These are phyloP conservation scores for Linderina pennispora DNA, from an alignment of 192 early-diverging fungal genomes.

Conservation along the genomic window DNA sequence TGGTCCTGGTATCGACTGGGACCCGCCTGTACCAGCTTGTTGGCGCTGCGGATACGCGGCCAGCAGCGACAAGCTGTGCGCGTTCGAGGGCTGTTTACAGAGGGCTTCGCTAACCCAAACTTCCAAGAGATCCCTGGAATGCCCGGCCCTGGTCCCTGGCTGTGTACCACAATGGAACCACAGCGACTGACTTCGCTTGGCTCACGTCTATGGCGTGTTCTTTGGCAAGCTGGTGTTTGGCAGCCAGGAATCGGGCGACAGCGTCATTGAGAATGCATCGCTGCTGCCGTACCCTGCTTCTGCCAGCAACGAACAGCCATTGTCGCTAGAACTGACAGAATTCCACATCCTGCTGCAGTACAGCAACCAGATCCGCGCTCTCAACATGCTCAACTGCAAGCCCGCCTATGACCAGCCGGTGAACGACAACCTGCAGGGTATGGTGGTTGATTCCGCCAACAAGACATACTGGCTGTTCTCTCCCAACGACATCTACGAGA, in stretches of 20 bases:
- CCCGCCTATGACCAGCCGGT: conserved; percentile 80
- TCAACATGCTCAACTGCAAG: conserved; percentile 75
- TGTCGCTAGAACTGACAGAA: conserved; percentile 76
- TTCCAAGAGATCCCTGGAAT: conserved; percentile 60
- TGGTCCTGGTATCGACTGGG: conserved; percentile 75
- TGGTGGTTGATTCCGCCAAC: conserved; percentile 70
- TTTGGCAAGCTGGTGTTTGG: conserved; percentile 77
- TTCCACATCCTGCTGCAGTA: conserved; percentile 89
- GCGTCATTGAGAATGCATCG: conserved; percentile 73
- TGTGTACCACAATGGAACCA: conserved; percentile 27
- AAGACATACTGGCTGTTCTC: conserved; percentile 93
- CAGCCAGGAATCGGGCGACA: conserved; percentile 65
- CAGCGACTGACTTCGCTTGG: conserved; percentile 78
- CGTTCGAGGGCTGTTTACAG: conserved; percentile 75
- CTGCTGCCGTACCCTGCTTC: conserved; percentile 82
- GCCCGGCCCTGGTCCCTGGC: conserved; percentile 33
- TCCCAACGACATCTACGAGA: conserved; percentile 74
- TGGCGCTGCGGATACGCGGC: conserved; percentile 53
- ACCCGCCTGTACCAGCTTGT: conserved; percentile 91
- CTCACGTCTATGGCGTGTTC: conserved; percentile 80
- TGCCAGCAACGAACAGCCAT: conserved; percentile 68
- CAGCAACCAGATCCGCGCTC: conserved; percentile 64
- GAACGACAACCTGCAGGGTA: conserved; percentile 57
- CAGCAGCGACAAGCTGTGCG: conserved; percentile 48
- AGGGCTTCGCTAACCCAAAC: conserved; percentile 59